A percentile compares a stretch with the other conserved stretches of the same genome.
phyloP scores from a whole-genome alignment of 1,139 yeast genomes.

The Zygosaccharomyces pseudobailii region DNA sequence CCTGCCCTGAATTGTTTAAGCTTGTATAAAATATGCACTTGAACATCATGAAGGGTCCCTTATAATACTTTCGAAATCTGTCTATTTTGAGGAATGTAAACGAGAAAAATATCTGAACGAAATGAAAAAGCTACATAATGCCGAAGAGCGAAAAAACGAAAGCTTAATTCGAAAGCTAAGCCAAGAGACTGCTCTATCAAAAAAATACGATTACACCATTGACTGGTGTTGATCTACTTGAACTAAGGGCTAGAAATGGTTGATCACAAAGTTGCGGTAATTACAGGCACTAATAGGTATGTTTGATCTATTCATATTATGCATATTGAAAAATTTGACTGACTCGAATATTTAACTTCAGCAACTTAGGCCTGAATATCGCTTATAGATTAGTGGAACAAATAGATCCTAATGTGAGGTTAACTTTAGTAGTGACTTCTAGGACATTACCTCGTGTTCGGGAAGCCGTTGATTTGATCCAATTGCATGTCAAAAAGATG shows the following conservation, averaged over 20 bases:
- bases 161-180: too few relatives aligned
- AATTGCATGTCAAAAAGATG: constrained; percentile 43
- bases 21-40: neutral
- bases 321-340: neutral
- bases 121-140: neutral
- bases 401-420: constrained; percentile 45
- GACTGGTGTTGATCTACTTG: too few relatives aligned
- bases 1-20: constrained; percentile 44
- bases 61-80: too few relatives aligned
- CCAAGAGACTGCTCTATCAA: too few relatives aligned
- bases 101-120: neutral
- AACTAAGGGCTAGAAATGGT: neutral
- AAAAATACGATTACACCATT: too few relatives aligned
- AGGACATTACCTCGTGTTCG: constrained; percentile 80
- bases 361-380: constrained; percentile 80
- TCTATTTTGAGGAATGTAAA: neutral
- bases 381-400: constrained; percentile 71
- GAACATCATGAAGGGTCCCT: too few relatives aligned
- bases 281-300: constrained; percentile 59
- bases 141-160: neutral
- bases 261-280: constrained; percentile 42
- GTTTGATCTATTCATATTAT: constrained; percentile 10
- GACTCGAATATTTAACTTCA: constrained; percentile 22
- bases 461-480: constrained; percentile 63
- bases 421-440: constrained; percentile 83